phyloP scores from a whole-genome alignment of 345 rosid genomes.

The Eutrema japonicum region DNA sequence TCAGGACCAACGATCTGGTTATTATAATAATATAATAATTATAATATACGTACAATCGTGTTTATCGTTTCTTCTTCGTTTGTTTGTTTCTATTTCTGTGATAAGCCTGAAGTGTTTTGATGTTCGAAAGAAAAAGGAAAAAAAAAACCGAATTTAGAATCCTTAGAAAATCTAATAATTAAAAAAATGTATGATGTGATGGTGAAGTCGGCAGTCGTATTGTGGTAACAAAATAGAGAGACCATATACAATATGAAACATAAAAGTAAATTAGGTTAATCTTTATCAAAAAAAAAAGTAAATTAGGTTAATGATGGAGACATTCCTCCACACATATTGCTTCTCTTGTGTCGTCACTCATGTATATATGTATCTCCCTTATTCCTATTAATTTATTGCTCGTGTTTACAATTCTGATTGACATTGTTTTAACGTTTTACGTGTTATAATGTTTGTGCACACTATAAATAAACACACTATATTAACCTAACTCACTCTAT shows the following conservation, averaged over 20 bases:
- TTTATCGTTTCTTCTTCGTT: no score
- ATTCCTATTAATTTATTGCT: slow-evolving; percentile 2
- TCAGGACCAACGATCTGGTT: no score
- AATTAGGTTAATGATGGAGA: slow-evolving; percentile 39
- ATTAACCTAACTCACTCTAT: not conserved
- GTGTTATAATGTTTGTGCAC: not conserved
- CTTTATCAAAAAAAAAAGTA: no score
- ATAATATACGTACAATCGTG: no score
- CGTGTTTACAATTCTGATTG: not conserved
- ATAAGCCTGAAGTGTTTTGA: no score
- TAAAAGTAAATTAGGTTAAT: slow-evolving; percentile 28
- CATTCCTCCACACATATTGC: slow-evolving; percentile 38
- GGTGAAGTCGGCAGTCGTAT: not conserved
- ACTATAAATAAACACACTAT: not conserved
- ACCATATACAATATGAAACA: not conserved
- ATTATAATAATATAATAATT: no score
- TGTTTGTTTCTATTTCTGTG: no score
- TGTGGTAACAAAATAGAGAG: not conserved
- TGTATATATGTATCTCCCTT: not conserved
- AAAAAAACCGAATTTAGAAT: not conserved
- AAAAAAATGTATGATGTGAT: not conserved
- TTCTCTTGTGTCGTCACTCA: slow-evolving; percentile 28
- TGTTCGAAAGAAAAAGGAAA: no score
- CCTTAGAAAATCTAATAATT: not conserved
- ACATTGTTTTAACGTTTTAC: not conserved